Conservation (phyloP, 345 rosid genomes). For the Acer negundo region DNA sequence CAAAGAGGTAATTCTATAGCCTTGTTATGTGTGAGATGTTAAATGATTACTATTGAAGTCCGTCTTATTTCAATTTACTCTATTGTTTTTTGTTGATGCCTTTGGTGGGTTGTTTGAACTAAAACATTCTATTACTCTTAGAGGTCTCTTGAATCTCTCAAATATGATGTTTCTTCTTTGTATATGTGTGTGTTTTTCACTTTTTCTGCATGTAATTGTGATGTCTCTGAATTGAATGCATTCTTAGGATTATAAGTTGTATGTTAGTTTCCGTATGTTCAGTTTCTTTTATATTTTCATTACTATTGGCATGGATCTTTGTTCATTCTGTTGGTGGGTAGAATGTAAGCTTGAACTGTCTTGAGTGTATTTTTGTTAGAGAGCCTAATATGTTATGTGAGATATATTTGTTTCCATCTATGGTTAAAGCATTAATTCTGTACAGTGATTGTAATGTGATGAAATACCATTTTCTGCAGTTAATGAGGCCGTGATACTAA, state of each 20-base stretch:
- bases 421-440: not conserved
- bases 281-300: too few relatives aligned
- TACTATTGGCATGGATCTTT: too few relatives aligned
- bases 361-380: too few relatives aligned
- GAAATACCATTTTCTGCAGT: constrained; percentile 52
- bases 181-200: not conserved
- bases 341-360: too few relatives aligned
- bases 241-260: not conserved
- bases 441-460: constrained; percentile 19
- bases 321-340: too few relatives aligned
- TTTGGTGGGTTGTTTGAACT: not conserved
- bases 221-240: not conserved
- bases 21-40: too few relatives aligned
- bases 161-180: not conserved
- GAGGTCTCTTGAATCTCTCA: not conserved
- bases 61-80: too few relatives aligned
- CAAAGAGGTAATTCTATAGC: too few relatives aligned
- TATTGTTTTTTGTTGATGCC: not conserved
- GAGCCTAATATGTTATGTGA: too few relatives aligned
- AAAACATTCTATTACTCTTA: not conserved
- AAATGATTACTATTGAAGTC: too few relatives aligned
- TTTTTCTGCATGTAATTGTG: not conserved
- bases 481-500: constrained; percentile 91
- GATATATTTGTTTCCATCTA: too few relatives aligned
- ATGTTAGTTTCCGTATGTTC: too few relatives aligned